Base-by-base conservation (phyloP, 164 flowering plant genomes). In the Magnolia sinica region DNA sequence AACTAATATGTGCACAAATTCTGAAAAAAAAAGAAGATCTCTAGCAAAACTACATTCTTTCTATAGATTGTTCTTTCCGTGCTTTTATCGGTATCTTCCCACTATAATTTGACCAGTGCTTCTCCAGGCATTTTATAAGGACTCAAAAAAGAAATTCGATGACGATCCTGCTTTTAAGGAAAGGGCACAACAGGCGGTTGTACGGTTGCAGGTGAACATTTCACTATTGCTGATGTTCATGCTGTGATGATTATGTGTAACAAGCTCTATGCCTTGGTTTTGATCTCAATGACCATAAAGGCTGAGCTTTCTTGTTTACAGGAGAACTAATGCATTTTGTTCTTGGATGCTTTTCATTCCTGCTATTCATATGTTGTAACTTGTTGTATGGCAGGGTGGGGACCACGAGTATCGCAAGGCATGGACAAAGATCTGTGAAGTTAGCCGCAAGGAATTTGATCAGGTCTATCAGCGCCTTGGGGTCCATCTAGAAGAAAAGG, bases 401-500 rank as follows among this genome's bases (percentile, higher is more conserved):
- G 92, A 88, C 11, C 80, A 83, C 59, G 89, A 78, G 76, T 94
- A 91, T 79, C 87, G 91, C 18, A 82, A 78, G 74, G 97, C 98
- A 77, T 96, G 99, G 99, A 69, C 83, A 51, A 83, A 91, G 71
- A 94, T 96, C 23, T 96, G 99, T 87, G 98, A 94, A 55, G 91
- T 92, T 73, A 96, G 99, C 82, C 90, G 99, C 14, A 85, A 50
- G 75, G 98, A 91, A 78, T 96, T 87, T 86, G 74, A 88, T 64
- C 86, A 84, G 78, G 96, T 96, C 51, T 96, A 96, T 85, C 70
- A 87, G 74, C 94, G 94, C 19, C 94, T 96, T 72, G 89, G 90
- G 71, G 90, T 96, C 83, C 72, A 80, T n/a, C 78, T 96, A 73
- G 98, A 96, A 82, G 99, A 96, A 82, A 96, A 87, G 98, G 99